Percentiles rank a stretch among this genome's conserved stretches.
Conservation (phyloP, 2,329 filamentous ascomycete genomes). For the Fusarium albosuccineum region DNA sequence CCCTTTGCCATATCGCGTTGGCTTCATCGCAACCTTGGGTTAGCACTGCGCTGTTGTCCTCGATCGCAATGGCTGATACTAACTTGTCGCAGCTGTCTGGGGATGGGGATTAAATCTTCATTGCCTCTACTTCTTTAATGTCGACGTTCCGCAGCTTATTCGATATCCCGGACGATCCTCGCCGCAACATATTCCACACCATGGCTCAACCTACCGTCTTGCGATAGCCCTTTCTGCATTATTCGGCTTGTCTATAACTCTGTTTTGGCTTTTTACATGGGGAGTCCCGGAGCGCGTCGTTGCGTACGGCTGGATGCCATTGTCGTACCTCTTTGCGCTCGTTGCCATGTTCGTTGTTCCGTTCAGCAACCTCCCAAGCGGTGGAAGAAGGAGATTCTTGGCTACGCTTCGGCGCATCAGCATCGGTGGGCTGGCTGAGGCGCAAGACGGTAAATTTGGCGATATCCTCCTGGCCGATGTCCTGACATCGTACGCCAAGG, state of each 20-base stretch:
- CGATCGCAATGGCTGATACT: slow-evolving; percentile 11
- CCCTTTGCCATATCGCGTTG: slow-evolving; percentile 90
- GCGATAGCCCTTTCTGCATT: slow-evolving; percentile 81
- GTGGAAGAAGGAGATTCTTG: slow-evolving; percentile 81
- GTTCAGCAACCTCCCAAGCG: slow-evolving; percentile 74
- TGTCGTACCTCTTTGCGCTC: slow-evolving; percentile 82
- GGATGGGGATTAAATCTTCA: slow-evolving; percentile 95
- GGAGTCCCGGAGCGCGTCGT: slow-evolving; percentile 77
- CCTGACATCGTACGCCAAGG: slow-evolving; percentile 93
- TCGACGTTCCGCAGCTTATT: slow-evolving; percentile 89
- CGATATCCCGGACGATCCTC: slow-evolving; percentile 84
- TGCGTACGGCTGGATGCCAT: slow-evolving; percentile 86
- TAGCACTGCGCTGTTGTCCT: slow-evolving; percentile 47
- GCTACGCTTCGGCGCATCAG: slow-evolving; percentile 81
- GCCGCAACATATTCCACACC: slow-evolving; percentile 78
- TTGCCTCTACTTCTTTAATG: slow-evolving; percentile 81
- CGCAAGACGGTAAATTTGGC: slow-evolving; percentile 91
- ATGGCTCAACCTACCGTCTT: slow-evolving; percentile 87
- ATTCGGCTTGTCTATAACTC: slow-evolving; percentile 76
- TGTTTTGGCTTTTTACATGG: slow-evolving; percentile 87
- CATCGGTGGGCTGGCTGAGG: slow-evolving; percentile 87
- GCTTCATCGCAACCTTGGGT: slow-evolving; percentile 88
- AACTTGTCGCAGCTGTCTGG: slow-evolving; percentile 79
- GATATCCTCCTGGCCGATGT: slow-evolving; percentile 95
- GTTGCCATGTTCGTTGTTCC: slow-evolving; percentile 80